phyloP scores from a whole-genome alignment of 345 rosid species.

The Citrus inodora region DNA sequence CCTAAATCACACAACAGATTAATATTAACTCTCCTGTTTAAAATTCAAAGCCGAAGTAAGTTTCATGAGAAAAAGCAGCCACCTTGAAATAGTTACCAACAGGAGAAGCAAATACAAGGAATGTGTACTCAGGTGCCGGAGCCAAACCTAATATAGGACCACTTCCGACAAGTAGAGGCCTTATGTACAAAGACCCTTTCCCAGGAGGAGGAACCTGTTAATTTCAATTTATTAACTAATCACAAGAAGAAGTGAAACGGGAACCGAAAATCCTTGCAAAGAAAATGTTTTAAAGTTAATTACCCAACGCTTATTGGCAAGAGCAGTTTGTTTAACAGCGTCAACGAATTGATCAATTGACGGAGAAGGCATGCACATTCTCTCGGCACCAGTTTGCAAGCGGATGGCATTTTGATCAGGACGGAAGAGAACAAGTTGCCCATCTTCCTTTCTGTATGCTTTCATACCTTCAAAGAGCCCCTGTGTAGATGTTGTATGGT shows the following conservation, averaged over 20 bases:
- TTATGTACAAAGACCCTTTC: conserved; percentile 71
- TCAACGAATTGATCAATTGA: conserved; percentile 65
- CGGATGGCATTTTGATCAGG: conserved; percentile 66
- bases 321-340: conserved; percentile 62
- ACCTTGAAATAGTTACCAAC: conserved; percentile 86
- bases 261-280: not conserved
- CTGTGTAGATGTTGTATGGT: conserved; percentile 18
- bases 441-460: conserved; percentile 67
- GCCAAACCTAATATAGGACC: conserved; percentile 70
- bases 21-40: conserved; percentile 1
- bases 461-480: conserved; percentile 81
- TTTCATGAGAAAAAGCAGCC: not conserved
- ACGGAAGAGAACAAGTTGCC: conserved; percentile 63
- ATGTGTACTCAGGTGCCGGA: conserved; percentile 72
- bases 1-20: conserved; percentile 30
- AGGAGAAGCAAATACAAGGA: conserved; percentile 69
- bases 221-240: not conserved
- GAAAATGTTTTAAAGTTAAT: not conserved
- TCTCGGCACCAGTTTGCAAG: conserved; percentile 67
- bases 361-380: conserved; percentile 85
- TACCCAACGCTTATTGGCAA: conserved; percentile 85
- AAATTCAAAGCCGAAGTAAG: not conserved
- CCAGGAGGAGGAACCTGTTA: conserved; percentile 78
- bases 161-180: conserved; percentile 76
- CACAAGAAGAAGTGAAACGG: not conserved